These are phyloP conservation scores for Xylaria sp. DNA, from an alignment of 2,329 filamentous ascomycete species.

Conservation along the genomic window DNA sequence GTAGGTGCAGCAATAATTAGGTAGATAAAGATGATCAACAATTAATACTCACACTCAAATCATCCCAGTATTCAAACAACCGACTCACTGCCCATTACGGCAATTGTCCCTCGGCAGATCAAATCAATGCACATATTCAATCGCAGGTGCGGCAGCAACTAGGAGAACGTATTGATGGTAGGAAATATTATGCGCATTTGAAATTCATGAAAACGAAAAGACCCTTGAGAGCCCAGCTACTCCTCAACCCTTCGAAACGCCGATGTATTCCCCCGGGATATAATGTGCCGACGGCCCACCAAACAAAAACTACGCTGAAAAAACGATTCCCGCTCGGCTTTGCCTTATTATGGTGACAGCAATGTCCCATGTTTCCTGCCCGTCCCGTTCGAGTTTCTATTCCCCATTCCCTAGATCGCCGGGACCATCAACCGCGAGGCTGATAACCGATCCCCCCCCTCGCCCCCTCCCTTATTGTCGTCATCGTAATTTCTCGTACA, in stretches of 20 bases:
- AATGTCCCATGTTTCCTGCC: not conserved
- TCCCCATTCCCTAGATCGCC: not conserved
- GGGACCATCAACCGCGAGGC: not conserved
- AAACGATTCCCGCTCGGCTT: not conserved
- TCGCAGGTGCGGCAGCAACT: not conserved
- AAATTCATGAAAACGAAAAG: not conserved
- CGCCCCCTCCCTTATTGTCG: not conserved
- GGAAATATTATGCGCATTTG: not conserved
- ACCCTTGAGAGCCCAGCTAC: conserved; percentile 6
- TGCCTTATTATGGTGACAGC: not conserved
- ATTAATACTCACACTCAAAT: not conserved
- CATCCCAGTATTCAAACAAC: not conserved
- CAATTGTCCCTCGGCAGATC: not conserved
- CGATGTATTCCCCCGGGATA: conserved; percentile 29
- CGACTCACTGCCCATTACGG: not conserved
- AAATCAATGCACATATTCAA: not conserved
- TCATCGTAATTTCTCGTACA: conserved; percentile 9
- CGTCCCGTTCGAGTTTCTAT: not conserved
- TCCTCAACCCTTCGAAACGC: conserved; percentile 20
- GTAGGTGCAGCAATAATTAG: not conserved
- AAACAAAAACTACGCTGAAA: conserved; percentile 5
- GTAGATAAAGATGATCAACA: not conserved
- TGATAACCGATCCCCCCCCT: not conserved
- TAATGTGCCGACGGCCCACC: conserved; percentile 23
- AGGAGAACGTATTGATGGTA: not conserved